These are phyloP conservation scores for Epichloe sp. DNA, from an alignment of 2,329 filamentous ascomycete genomes.

Conservation along the genomic window DNA sequence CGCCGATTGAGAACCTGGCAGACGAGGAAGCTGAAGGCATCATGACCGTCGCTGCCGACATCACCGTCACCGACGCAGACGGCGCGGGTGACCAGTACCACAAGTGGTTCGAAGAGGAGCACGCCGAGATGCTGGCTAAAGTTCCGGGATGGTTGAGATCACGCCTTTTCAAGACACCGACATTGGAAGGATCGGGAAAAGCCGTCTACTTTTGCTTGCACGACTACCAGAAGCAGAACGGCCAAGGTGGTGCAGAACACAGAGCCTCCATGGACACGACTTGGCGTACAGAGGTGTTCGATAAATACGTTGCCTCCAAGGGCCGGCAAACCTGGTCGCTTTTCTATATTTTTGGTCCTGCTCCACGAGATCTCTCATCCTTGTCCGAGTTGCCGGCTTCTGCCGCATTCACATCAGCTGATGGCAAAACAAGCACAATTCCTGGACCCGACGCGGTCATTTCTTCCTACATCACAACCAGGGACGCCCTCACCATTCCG, in stretches of 20 bases:
- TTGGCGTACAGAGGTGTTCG: slow-evolving; percentile 46
- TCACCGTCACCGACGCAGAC: slow-evolving; percentile 38
- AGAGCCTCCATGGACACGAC: slow-evolving; percentile 49
- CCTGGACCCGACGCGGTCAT: slow-evolving; percentile 41
- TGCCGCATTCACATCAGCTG: slow-evolving; percentile 39
- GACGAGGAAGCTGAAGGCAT: slow-evolving; percentile 45
- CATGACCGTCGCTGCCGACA: slow-evolving; percentile 48
- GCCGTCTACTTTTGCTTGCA: slow-evolving; percentile 52
- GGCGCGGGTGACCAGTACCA: slow-evolving; percentile 39
- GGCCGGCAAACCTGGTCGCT: slow-evolving; percentile 52
- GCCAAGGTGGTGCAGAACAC: slow-evolving; percentile 50
- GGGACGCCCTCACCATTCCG: slow-evolving; percentile 54
- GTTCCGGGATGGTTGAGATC: slow-evolving; percentile 70
- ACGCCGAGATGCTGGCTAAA: slow-evolving; percentile 56
- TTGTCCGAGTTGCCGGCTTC: slow-evolving; percentile 35
- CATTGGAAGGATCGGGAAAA: slow-evolving; percentile 40
- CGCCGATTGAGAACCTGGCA: slow-evolving; percentile 44
- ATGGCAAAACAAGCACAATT: slow-evolving; percentile 41
- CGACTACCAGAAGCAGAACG: slow-evolving; percentile 57
- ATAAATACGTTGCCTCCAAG: slow-evolving; percentile 43
- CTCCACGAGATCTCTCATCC: slow-evolving; percentile 51
- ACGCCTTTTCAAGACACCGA: slow-evolving; percentile 54
- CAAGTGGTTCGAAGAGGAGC: slow-evolving; percentile 65
- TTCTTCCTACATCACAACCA: slow-evolving; percentile 53
- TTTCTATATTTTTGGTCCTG: slow-evolving; percentile 70